phyloP scores from a whole-genome alignment of 768 basidiomycete species.

The Amanita polypyramis region DNA sequence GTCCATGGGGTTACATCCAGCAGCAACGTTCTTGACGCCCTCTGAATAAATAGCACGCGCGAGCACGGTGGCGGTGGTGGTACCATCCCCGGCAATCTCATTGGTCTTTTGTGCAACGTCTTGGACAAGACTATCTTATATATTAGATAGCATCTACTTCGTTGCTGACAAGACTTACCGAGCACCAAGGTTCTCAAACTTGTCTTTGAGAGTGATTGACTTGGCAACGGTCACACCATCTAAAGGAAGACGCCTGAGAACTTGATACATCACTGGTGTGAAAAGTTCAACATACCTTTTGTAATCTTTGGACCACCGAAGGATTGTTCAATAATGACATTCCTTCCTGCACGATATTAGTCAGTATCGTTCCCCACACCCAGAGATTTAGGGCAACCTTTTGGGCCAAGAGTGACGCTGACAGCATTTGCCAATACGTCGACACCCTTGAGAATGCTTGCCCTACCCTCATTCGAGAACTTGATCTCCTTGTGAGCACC shows the following conservation, averaged over 20 bases:
- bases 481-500: constrained; percentile 93
- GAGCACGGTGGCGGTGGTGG: constrained; percentile 94
- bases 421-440: constrained; percentile 97
- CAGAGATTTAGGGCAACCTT: constrained; percentile 41
- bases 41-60: constrained; percentile 97
- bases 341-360: constrained; percentile 51
- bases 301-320: constrained; percentile 92
- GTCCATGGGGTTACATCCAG: constrained; percentile 99
- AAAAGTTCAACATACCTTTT: constrained; percentile 50
- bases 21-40: constrained; percentile 98
- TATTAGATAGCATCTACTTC: background rate
- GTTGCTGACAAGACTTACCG: constrained; percentile 45
- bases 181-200: constrained; percentile 97
- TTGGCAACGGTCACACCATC: constrained; percentile 99
- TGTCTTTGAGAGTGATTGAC: constrained; percentile 88
- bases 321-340: constrained; percentile 96
- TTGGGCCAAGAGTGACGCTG: constrained; percentile 92
- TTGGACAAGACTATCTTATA: constrained; percentile 62
- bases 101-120: constrained; percentile 97
- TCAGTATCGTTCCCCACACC: background rate
- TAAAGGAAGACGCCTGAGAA: constrained; percentile 17
- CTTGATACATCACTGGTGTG: background rate
- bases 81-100: constrained; percentile 95
- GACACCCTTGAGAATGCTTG: constrained; percentile 89
- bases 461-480: constrained; percentile 92